Evolutionary conservation across 352 stramenopile genomes (phyloP).

Genomic region (Phytopythium ostracodes): DNA sequence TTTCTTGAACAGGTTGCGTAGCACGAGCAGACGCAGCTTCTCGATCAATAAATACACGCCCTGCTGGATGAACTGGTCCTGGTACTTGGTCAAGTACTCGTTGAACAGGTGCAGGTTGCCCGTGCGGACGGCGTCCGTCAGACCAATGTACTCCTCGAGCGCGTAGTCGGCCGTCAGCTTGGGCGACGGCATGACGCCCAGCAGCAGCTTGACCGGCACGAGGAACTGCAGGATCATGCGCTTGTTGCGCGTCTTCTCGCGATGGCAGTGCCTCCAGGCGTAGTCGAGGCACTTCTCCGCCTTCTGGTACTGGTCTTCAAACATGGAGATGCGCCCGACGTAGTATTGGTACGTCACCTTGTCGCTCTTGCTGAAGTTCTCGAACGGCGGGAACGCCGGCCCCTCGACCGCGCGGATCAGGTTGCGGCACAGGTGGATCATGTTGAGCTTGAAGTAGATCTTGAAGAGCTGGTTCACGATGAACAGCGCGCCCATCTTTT

Average conservation of each 20-base stretch:
- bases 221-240: conserved; percentile 94
- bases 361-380: conserved; percentile 79
- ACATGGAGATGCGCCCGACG: conserved; percentile 94
- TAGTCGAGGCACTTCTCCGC: conserved; percentile 93
- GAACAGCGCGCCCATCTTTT: conserved; percentile 84
- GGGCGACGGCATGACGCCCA: conserved; percentile 89
- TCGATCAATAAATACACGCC: conserved; percentile 96
- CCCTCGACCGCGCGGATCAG: conserved; percentile 86
- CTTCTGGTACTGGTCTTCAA: conserved; percentile 95
- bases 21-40: conserved; percentile 93
- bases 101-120: conserved; percentile 93
- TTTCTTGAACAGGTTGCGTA: conserved; percentile 96
- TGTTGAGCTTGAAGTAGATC: conserved; percentile 96
- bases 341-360: conserved; percentile 97
- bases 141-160: conserved; percentile 80
- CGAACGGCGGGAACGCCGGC: conserved; percentile 71
- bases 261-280: conserved; percentile 91
- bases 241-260: conserved; percentile 86
- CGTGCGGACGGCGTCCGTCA: conserved; percentile 88
- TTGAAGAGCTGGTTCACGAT: conserved; percentile 97
- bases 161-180: conserved; percentile 89
- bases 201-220: conserved; percentile 91
- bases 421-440: conserved; percentile 94
- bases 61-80: conserved; percentile 87
- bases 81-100: conserved; percentile 88